Evolutionary conservation across 176 grass and related monocot species (phyloP).

Genomic region (Areca catechu): DNA sequence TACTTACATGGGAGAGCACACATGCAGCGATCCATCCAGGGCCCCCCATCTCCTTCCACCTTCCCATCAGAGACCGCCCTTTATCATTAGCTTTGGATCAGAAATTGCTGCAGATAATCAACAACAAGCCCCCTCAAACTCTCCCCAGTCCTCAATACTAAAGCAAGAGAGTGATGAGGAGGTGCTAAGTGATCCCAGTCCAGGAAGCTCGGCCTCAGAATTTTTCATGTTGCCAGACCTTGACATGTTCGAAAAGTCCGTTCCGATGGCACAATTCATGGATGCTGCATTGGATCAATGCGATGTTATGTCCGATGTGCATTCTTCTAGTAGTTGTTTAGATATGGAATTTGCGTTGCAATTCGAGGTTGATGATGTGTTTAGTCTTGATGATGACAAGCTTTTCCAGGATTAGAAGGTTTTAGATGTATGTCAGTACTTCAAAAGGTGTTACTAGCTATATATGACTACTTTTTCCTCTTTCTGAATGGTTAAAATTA

Average conservation of each 20-base stretch:
- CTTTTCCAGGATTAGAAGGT: too few relatives aligned
- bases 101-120: neutral
- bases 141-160: neutral
- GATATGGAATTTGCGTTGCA: slow-evolving; percentile 19
- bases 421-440: too few relatives aligned
- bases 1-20: slow-evolving; percentile 36
- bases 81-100: slow-evolving; percentile 48
- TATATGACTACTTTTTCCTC: too few relatives aligned
- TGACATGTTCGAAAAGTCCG: slow-evolving; percentile 27
- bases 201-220: neutral
- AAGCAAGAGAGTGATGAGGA: slow-evolving; percentile 23
- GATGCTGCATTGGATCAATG: slow-evolving; percentile 1
- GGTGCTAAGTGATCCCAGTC: slow-evolving; percentile 8
- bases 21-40: slow-evolving; percentile 25
- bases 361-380: neutral
- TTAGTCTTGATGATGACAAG: too few relatives aligned
- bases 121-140: neutral
- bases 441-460: too few relatives aligned
- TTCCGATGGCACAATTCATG: neutral
- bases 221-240: slow-evolving; percentile 25
- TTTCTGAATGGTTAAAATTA: too few relatives aligned
- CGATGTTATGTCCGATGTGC: slow-evolving; percentile 6
- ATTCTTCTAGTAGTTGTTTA: slow-evolving; percentile 12
- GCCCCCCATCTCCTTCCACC: slow-evolving; percentile 27
- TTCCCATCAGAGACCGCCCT: neutral